A percentile compares a stretch with the other conserved stretches of the same genome.
These are phyloP conservation scores for Venturia asperata DNA, from an alignment of 2,329 filamentous ascomycete species.

Conservation along the genomic window DNA sequence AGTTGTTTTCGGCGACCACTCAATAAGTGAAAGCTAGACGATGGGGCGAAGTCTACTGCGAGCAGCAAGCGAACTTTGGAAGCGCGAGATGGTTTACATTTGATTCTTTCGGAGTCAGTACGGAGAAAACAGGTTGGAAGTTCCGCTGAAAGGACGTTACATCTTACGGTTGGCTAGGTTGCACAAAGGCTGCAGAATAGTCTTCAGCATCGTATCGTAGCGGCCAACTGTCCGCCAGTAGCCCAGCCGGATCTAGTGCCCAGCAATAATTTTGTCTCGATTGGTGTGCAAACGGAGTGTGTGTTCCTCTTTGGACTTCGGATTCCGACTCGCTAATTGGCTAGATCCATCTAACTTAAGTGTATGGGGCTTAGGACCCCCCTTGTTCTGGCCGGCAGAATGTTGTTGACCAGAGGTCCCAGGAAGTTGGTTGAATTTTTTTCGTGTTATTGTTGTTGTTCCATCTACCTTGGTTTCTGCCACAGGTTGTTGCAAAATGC, in stretches of 20 bases:
- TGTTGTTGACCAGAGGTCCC: neutral
- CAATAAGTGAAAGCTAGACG: neutral
- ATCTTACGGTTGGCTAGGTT: neutral
- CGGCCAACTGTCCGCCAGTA: neutral
- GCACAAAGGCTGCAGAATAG: neutral
- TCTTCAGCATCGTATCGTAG: neutral
- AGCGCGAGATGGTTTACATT: neutral
- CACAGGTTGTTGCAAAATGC: neutral
- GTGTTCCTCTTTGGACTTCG: neutral
- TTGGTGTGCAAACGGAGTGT: neutral
- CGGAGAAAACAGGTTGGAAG: neutral
- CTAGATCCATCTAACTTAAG: neutral
- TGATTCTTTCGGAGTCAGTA: neutral
- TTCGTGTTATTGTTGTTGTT: neutral
- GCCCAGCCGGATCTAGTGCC: neutral
- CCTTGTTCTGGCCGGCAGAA: neutral
- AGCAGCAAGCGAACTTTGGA: no score
- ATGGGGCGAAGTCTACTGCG: conserved; percentile 1
- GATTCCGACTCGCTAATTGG: neutral
- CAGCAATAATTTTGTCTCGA: neutral
- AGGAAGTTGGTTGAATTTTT: neutral
- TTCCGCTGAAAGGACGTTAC: neutral
- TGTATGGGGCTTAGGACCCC: neutral
- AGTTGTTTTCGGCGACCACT: neutral
- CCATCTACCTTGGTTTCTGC: neutral